Evolutionary conservation across 2,329 filamentous ascomycete species (phyloP).

Genomic region (Aspergillus vadensis): DNA sequence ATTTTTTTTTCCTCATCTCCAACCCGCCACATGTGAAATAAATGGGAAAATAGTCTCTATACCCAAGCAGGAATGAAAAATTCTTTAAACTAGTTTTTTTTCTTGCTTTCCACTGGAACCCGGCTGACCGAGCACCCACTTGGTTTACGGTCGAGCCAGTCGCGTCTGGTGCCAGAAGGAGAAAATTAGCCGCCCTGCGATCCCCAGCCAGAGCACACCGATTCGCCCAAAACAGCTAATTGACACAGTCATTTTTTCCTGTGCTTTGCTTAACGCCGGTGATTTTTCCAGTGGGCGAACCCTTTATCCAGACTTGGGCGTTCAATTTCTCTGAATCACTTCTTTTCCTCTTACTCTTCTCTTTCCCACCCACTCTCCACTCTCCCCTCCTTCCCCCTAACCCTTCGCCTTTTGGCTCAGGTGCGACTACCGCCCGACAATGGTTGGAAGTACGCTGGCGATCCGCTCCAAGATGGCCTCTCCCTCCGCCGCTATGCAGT

Average conservation of each 20-base stretch:
- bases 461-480: conserved; percentile 37
- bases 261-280: conserved; percentile 13
- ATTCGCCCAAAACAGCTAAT: conserved; percentile 40
- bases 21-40: neutral
- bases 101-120: neutral
- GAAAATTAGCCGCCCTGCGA: conserved; percentile 13
- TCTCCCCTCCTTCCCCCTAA: conserved; percentile 8
- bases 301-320: conserved; percentile 3
- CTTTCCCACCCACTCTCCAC: conserved; percentile 13
- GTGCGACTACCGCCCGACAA: conserved; percentile 30
- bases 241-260: conserved; percentile 13
- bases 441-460: conserved; percentile 40
- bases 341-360: conserved; percentile 17
- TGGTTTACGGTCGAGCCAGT: conserved; percentile 5
- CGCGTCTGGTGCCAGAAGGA: conserved; percentile 9
- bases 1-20: neutral
- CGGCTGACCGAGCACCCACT: neutral
- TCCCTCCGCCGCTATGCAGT: conserved; percentile 34
- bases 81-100: neutral
- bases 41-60: neutral
- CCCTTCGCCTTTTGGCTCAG: conserved; percentile 18
- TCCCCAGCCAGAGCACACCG: conserved; percentile 31
- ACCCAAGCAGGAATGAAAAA: neutral
- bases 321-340: conserved; percentile 9
- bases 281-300: conserved; percentile 19